phyloP scores from a whole-genome alignment of 2,329 filamentous ascomycete genomes.

The Colletotrichum coccodes region DNA sequence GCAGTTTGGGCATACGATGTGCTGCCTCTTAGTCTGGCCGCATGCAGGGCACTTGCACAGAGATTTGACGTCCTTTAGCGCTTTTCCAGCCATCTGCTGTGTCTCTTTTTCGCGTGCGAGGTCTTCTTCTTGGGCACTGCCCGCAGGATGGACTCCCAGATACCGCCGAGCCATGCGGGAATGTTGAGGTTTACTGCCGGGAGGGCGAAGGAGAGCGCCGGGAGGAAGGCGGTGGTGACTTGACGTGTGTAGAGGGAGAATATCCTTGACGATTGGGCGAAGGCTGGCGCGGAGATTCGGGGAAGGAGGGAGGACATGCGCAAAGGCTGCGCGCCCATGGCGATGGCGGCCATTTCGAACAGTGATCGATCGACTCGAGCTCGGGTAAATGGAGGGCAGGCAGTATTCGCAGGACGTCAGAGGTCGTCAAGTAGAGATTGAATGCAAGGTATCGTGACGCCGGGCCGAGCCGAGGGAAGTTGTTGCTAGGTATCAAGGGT shows the following conservation, averaged over 20 bases:
- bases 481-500: neutral
- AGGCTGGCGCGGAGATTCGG: conserved; percentile 55
- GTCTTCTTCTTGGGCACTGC: conserved; percentile 99
- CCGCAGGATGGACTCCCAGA: conserved; percentile 92
- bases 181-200: conserved; percentile 68
- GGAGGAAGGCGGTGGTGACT: conserved; percentile 59
- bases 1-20: conserved; percentile 89
- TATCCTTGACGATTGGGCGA: conserved; percentile 54
- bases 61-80: conserved; percentile 86
- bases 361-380: conserved; percentile 15
- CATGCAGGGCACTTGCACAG: conserved; percentile 92
- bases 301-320: conserved; percentile 62
- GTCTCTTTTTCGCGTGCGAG: conserved; percentile 93
- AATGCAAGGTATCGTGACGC: neutral
- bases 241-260: conserved; percentile 56
- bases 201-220: conserved; percentile 65
- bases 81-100: conserved; percentile 95
- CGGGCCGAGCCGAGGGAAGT: neutral
- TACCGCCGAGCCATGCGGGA: conserved; percentile 74
- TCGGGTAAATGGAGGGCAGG: neutral
- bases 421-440: neutral
- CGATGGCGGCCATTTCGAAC: conserved; percentile 55
- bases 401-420: neutral
- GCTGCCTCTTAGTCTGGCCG: conserved; percentile 86
- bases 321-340: conserved; percentile 34